Percentiles rank a stretch among this genome's conserved stretches.
Evolutionary conservation across 2,329 filamentous ascomycete species (phyloP).

Genomic region (Fusarium poae): DNA sequence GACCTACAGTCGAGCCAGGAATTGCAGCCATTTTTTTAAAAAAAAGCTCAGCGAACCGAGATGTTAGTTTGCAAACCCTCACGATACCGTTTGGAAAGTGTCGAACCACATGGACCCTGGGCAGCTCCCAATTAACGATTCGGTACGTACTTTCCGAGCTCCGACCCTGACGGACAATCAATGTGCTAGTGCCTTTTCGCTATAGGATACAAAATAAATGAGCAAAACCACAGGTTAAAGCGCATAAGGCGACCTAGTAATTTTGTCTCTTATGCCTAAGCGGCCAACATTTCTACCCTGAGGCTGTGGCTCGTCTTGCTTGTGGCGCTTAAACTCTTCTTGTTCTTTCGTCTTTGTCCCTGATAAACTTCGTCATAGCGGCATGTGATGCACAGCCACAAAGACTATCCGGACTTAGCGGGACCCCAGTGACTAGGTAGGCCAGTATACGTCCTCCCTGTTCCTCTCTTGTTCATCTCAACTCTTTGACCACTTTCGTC

Average conservation of each 20-base stretch:
- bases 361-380: constrained; percentile 29
- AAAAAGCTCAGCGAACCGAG: constrained; percentile 32
- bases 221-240: too few species aligned
- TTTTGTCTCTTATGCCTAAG: too few species aligned
- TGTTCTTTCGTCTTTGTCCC: not conserved
- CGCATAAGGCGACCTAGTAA: too few species aligned
- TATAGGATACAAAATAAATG: too few species aligned
- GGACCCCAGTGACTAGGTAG: constrained; percentile 26
- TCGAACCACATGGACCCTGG: constrained; percentile 42
- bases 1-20: constrained; percentile 48
- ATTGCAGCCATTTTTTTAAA: constrained; percentile 53
- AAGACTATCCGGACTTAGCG: constrained; percentile 28
- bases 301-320: constrained; percentile 22
- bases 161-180: not conserved
- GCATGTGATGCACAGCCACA: constrained; percentile 44
- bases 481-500: not conserved
- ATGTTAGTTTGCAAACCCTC: constrained; percentile 38
- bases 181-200: too few species aligned
- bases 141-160: constrained; percentile 36
- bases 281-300: too few species aligned
- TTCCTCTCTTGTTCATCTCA: constrained; percentile 39
- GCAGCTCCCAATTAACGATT: constrained; percentile 29
- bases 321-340: constrained; percentile 1
- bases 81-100: constrained; percentile 38
- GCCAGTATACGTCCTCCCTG: constrained; percentile 29